Conservation (phyloP, 2,329 filamentous ascomycete genomes). For the Fusarium falciforme region DNA sequence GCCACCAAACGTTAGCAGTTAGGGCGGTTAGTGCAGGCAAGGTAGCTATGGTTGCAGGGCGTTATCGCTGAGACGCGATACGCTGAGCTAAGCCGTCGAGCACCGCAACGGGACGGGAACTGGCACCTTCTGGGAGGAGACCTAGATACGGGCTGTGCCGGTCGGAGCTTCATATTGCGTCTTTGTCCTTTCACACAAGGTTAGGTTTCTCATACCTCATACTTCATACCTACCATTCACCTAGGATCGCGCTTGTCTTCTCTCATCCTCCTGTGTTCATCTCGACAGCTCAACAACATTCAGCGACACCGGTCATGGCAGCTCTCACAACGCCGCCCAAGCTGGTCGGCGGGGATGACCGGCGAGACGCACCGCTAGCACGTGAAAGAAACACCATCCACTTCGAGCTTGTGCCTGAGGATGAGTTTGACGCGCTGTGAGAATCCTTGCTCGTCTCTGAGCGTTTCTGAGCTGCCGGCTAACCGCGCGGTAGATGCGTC, state of each 20-base stretch:
- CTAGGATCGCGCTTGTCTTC: too few species aligned
- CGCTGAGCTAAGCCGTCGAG: slow-evolving; percentile 28
- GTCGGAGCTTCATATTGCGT: slow-evolving; percentile 6
- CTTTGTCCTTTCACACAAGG: neutral
- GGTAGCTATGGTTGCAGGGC: slow-evolving; percentile 18
- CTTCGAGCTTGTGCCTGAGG: slow-evolving; percentile 56
- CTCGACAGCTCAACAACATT: neutral
- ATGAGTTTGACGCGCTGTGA: slow-evolving; percentile 68
- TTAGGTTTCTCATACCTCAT: slow-evolving; percentile 7
- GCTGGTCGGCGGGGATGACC: slow-evolving; percentile 32
- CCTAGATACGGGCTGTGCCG: slow-evolving; percentile 2
- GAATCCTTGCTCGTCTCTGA: slow-evolving; percentile 36
- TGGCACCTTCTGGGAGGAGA: neutral
- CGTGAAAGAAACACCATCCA: slow-evolving; percentile 33
- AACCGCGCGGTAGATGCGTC: slow-evolving; percentile 46
- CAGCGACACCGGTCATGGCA: slow-evolving; percentile 21
- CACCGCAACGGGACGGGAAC: slow-evolving; percentile 6
- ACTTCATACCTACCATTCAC: neutral
- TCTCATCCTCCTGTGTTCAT: neutral
- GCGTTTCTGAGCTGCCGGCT: neutral
- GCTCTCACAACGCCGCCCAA: slow-evolving; percentile 31
- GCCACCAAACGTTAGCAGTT: slow-evolving; percentile 4
- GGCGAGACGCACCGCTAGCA: slow-evolving; percentile 24
- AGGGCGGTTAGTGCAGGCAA: neutral
- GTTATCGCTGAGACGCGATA: slow-evolving; percentile 35